Evolutionary conservation across 1,139 yeast genomes (phyloP).

Genomic region (Suhomyces ambrosiae): DNA sequence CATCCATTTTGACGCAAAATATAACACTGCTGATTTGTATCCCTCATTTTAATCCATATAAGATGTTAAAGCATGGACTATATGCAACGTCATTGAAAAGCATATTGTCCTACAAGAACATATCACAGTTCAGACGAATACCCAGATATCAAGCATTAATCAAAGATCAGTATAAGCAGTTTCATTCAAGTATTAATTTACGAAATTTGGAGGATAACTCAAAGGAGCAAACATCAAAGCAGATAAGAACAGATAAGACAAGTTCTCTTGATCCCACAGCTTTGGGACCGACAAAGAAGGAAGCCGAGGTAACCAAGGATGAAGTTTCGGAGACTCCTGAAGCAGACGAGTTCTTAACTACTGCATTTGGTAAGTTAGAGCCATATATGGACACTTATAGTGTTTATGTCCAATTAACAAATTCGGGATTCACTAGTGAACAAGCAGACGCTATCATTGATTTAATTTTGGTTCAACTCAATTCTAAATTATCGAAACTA

Average conservation of each 20-base stretch:
- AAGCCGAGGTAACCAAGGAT: background rate
- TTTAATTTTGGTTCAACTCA: constrained; percentile 51
- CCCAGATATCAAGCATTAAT: background rate
- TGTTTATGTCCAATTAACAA: constrained; percentile 42
- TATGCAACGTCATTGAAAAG: constrained; percentile 4
- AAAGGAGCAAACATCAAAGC: constrained; percentile 5
- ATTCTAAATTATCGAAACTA: constrained; percentile 57
- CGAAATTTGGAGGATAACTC: background rate
- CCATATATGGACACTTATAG: constrained; percentile 56
- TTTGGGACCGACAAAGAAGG: background rate
- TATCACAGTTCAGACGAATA: constrained; percentile 5
- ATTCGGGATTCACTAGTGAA: constrained; percentile 51
- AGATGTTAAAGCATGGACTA: constrained; percentile 3
- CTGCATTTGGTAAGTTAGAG: constrained; percentile 43
- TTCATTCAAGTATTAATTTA: constrained; percentile 2
- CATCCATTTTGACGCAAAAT: background rate
- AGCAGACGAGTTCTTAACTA: constrained; percentile 15
- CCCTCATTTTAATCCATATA: background rate
- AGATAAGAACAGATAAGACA: background rate
- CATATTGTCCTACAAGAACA: background rate
- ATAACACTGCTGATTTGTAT: background rate
- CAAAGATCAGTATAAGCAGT: background rate
- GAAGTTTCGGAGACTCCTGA: background rate
- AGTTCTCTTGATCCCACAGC: background rate
- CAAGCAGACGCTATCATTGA: constrained; percentile 59